Base-by-base conservation (phyloP, 2,329 filamentous ascomycete species). In the Colletotrichum viniferum region DNA sequence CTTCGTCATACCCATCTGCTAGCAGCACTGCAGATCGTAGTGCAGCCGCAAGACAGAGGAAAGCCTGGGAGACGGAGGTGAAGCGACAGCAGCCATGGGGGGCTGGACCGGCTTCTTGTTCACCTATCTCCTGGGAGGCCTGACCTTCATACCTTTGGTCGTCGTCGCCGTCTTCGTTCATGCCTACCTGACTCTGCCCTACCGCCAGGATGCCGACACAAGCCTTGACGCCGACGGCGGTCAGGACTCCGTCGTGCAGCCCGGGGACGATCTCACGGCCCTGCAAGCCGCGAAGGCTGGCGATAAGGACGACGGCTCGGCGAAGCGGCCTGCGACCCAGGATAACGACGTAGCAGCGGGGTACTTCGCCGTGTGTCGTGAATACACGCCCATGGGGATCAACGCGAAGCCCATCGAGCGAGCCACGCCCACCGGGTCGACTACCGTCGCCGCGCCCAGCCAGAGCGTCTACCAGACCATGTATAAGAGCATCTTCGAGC, bases 391-490 rank as follows among this genome's bases (percentile, higher is more conserved):
- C 56, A 95, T 96, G 82, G 96, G 96, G 56, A 93, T 98, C 83
- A 97, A 97, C 87, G 95, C 95, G 76, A 98, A 96, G 85, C 96
- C 96, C 7, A 96, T 96, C 74, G 96, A 98, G 85, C 91, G 95
- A 76, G 92, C 93, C 36, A 96, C 95, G 1, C 95, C 96, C 7
- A 91, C 95, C 14, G 95, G 95, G 21, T 92, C 94, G 72, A 85
- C 90, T 68, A 93, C 94, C 18, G 92, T 97, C 60, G 92, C 93
- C 38, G 88, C 94, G 56, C 94, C 96, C 72, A 98, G 95, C 81
- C 96, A 94, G 72, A 98, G 96, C 83, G 96, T 99, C 48, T 98
- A 98, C 84, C 97, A 98, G 89, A 94, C 94, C 83, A 98, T 99
- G 95, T 99, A 99, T 85, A 90, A 96, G 82, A 98, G 94, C 83